These are phyloP conservation scores for Botryotinia globosa DNA, from an alignment of 2,329 filamentous ascomycete genomes.

Conservation along the genomic window DNA sequence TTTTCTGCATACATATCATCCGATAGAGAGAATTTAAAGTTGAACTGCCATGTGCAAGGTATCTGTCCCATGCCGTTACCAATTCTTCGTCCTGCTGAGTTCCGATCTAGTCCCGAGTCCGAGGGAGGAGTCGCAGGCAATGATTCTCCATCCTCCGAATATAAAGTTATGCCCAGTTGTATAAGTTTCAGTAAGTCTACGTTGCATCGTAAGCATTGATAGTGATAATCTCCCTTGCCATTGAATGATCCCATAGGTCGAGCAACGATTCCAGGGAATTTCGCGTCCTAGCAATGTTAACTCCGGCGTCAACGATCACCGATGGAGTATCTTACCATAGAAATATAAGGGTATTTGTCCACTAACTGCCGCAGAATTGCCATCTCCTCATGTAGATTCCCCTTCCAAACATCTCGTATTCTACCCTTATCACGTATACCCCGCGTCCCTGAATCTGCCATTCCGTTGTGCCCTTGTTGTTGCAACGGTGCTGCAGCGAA, in stretches of 20 bases:
- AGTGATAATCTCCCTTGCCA: slow-evolving; percentile 96
- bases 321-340: slow-evolving; percentile 67
- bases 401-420: slow-evolving; percentile 95
- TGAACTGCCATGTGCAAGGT: slow-evolving; percentile 97
- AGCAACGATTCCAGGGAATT: slow-evolving; percentile 96
- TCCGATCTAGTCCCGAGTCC: slow-evolving; percentile 44
- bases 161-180: slow-evolving; percentile 91
- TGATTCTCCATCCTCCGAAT: slow-evolving; percentile 84
- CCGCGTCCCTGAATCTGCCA: slow-evolving; percentile 51
- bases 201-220: slow-evolving; percentile 95
- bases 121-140: slow-evolving; percentile 61
- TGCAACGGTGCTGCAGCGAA: slow-evolving; percentile 71
- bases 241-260: slow-evolving; percentile 92
- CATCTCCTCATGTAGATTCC: slow-evolving; percentile 91
- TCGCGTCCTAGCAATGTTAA: slow-evolving; percentile 69
- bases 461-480: slow-evolving; percentile 55
- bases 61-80: slow-evolving; percentile 51
- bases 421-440: slow-evolving; percentile 63
- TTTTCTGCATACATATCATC: slow-evolving; percentile 98
- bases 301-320: slow-evolving; percentile 19
- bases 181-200: slow-evolving; percentile 98
- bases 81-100: slow-evolving; percentile 43
- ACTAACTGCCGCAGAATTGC: slow-evolving; percentile 75
- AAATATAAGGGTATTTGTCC: slow-evolving; percentile 91
- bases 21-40: slow-evolving; percentile 93